Percentiles rank a stretch among this genome's conserved stretches.
These are phyloP conservation scores for Myxozyma geophila DNA, from an alignment of 805 yeast species.

Conservation along the genomic window DNA sequence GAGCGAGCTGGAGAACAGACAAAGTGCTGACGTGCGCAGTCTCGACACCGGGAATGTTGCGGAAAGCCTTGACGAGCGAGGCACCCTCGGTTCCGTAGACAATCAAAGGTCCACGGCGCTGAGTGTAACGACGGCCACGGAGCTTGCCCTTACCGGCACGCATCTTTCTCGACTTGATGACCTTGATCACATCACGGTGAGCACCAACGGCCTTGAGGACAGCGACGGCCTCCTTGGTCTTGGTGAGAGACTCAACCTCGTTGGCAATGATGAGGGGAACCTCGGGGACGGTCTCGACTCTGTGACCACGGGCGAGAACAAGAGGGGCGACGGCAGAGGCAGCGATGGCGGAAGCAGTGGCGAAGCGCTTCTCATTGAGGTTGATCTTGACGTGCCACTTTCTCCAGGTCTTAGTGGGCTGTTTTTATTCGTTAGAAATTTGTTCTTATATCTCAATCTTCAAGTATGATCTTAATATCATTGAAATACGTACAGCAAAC, in stretches of 20 bases:
- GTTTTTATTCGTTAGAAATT: not conserved
- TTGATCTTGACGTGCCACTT: constrained; percentile 99
- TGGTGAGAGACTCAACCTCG: constrained; percentile 88
- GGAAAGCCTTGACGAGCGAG: constrained; percentile 97
- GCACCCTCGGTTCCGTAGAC: constrained; percentile 93
- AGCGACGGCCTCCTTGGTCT: constrained; percentile 99
- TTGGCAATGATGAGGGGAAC: constrained; percentile 95
- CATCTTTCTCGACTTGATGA: constrained; percentile 95
- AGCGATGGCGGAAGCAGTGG: constrained; percentile 99
- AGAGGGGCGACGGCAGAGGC: constrained; percentile 98
- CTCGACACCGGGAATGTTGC: constrained; percentile 99
- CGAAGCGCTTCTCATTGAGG: constrained; percentile 99
- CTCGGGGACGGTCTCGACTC: constrained; percentile 97
- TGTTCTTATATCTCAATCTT: not conserved
- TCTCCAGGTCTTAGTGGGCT: constrained; percentile 99
- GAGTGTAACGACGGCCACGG: constrained; percentile 99
- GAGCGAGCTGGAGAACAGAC: constrained; percentile 97
- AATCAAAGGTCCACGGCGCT: constrained; percentile 99
- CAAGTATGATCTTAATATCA: not conserved
- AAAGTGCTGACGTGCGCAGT: constrained; percentile 88
- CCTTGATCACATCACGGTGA: constrained; percentile 97
- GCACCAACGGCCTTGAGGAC: constrained; percentile 98
- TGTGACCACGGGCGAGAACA: constrained; percentile 99
- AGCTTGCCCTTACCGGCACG: constrained; percentile 99
- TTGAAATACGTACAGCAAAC: constrained; percentile 65